Evolutionary conservation across 495 filamentous ascomycete genomes (phyloP).

Genomic region (Acidomyces sp.): DNA sequence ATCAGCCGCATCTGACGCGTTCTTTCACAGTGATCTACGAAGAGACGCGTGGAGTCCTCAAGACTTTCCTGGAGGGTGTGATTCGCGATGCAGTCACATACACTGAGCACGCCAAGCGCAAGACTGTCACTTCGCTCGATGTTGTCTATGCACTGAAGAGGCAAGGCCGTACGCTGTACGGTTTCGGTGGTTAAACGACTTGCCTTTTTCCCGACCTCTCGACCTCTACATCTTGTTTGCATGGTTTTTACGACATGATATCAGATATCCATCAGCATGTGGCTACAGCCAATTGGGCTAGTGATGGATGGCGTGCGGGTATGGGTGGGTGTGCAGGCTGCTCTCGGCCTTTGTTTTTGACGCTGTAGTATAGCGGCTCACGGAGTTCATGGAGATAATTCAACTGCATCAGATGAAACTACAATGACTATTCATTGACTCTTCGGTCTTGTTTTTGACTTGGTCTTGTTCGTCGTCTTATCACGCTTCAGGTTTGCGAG

Average conservation of each 20-base stretch:
- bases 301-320: conserved; percentile 15
- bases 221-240: conserved; percentile 9
- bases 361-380: conserved; percentile 21
- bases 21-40: conserved; percentile 75
- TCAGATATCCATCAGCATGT: conserved; percentile 18
- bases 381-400: conserved; percentile 18
- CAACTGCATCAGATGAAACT: conserved; percentile 18
- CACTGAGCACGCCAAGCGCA: conserved; percentile 97
- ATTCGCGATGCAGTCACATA: conserved; percentile 62
- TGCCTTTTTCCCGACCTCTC: conserved; percentile 4
- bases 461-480: too few species aligned
- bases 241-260: conserved; percentile 19
- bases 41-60: conserved; percentile 99
- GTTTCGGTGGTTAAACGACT: conserved; percentile 80
- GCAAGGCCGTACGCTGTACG: conserved; percentile 73
- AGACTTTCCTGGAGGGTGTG: conserved; percentile 99
- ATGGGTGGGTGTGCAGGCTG: conserved; percentile 11
- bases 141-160: conserved; percentile 96
- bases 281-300: conserved; percentile 9
- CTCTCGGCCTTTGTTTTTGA: conserved; percentile 14
- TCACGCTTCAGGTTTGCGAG: too few species aligned
- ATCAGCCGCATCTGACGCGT: conserved; percentile 8
- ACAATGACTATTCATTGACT: neutral
- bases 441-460: conserved; percentile 2
- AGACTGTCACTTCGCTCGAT: conserved; percentile 93